phyloP scores from a whole-genome alignment of 2,329 filamentous ascomycete species.

The Paraphoma chrysanthemicola region DNA sequence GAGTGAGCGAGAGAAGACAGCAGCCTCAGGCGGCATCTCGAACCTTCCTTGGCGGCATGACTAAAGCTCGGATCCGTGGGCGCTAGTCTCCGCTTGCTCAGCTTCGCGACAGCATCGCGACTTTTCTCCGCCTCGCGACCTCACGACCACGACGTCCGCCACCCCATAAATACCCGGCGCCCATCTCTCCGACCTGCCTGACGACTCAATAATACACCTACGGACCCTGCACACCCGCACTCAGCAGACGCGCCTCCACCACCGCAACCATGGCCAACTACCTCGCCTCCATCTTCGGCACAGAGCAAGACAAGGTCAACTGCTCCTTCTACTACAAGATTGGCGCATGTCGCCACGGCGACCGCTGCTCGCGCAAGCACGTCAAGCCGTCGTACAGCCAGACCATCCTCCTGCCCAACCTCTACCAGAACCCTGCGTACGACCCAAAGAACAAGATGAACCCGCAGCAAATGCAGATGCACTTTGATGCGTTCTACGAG shows the following conservation, averaged over 20 bases:
- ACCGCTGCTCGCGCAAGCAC: constrained; percentile 97
- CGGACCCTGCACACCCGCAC: neutral
- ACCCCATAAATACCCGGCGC: constrained; percentile 6
- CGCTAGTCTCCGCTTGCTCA: constrained; percentile 13
- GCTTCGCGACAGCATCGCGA: constrained; percentile 24
- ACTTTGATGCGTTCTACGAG: constrained; percentile 99
- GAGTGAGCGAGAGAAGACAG: neutral
- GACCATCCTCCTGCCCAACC: constrained; percentile 96
- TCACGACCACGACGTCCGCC: constrained; percentile 8
- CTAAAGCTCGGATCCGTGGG: constrained; percentile 1
- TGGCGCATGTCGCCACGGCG: constrained; percentile 96
- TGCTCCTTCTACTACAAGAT: constrained; percentile 99
- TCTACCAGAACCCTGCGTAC: constrained; percentile 99
- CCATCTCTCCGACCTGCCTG: neutral
- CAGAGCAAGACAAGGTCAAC: constrained; percentile 98
- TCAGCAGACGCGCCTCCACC: neutral
- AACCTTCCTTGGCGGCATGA: constrained; percentile 8
- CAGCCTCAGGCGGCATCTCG: constrained; percentile 1
- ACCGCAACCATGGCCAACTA: constrained; percentile 83
- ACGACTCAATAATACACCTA: neutral
- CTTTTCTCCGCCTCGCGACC: constrained; percentile 15
- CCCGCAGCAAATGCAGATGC: constrained; percentile 92
- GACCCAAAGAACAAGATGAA: constrained; percentile 98
- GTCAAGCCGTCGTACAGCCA: constrained; percentile 99
- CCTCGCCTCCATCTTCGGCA: constrained; percentile 98